A percentile compares a stretch with the other conserved stretches of the same genome.
phyloP scores from a whole-genome alignment of 352 stramenopile species.

The Globisporangium mamillatum region DNA sequence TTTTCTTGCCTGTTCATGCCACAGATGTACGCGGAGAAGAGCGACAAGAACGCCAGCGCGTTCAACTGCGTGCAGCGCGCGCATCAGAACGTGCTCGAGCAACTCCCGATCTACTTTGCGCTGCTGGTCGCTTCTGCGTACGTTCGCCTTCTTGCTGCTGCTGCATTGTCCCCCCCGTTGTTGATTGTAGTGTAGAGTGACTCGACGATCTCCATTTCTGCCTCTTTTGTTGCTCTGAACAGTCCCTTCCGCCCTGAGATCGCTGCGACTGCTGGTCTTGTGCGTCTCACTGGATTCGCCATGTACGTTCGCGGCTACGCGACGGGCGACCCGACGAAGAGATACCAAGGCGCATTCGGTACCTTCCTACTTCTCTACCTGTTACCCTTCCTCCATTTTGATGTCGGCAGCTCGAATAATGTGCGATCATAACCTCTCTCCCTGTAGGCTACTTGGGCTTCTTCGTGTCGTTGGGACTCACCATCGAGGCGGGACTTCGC shows the following conservation, averaged over 20 bases:
- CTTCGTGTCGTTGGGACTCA: slow-evolving; percentile 28
- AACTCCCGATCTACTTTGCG: slow-evolving; percentile 63
- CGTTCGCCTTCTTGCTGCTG: slow-evolving; percentile 14
- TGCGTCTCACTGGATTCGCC: slow-evolving; percentile 57
- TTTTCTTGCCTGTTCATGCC: background rate
- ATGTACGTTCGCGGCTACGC: slow-evolving; percentile 66
- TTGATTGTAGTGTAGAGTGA: background rate
- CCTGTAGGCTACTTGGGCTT: slow-evolving; percentile 52
- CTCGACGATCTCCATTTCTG: background rate
- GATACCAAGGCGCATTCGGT: slow-evolving; percentile 55
- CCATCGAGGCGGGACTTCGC: slow-evolving; percentile 9
- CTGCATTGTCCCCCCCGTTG: background rate
- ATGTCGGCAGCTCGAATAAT: background rate
- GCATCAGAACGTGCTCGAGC: slow-evolving; percentile 93
- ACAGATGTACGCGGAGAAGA: slow-evolving; percentile 87
- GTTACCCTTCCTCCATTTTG: slow-evolving; percentile 1
- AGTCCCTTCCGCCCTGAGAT: slow-evolving; percentile 62
- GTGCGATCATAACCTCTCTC: background rate
- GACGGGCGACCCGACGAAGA: slow-evolving; percentile 62
- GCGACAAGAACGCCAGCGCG: slow-evolving; percentile 83
- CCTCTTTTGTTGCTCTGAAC: background rate
- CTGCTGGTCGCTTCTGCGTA: slow-evolving; percentile 60
- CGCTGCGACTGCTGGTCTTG: slow-evolving; percentile 41
- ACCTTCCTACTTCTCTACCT: slow-evolving; percentile 6
- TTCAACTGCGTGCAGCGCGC: slow-evolving; percentile 91